Evolutionary conservation across 169 alveolate species (phyloP).

Genomic region (Eimeria necatrix): DNA sequence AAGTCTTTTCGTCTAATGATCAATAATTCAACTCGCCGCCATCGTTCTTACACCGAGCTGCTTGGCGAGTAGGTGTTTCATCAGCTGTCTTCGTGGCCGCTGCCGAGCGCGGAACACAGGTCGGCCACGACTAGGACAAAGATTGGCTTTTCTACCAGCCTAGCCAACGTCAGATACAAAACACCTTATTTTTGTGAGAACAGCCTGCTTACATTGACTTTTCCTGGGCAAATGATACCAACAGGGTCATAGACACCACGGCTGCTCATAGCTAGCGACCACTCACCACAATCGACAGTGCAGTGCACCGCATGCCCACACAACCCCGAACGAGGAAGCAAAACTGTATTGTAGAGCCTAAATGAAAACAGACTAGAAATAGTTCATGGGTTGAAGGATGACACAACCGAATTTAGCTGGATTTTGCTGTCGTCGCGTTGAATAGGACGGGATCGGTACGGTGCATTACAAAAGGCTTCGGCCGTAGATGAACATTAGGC

Average conservation of each 20-base stretch:
- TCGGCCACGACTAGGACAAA: constrained; percentile 7
- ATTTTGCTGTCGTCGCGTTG: too few species aligned
- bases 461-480: too few species aligned
- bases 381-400: too few species aligned
- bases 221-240: not conserved
- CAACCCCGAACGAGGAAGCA: constrained; percentile 21
- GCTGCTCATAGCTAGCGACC: constrained; percentile 60
- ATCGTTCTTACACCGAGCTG: not conserved
- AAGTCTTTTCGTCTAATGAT: not conserved
- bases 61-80: constrained; percentile 68
- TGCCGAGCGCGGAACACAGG: constrained; percentile 67
- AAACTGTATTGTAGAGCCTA: too few species aligned
- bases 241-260: not conserved
- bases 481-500: too few species aligned
- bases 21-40: constrained; percentile 12
- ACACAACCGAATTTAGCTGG: too few species aligned
- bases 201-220: not conserved
- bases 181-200: not conserved
- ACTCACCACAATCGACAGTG: constrained; percentile 70
- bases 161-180: not conserved
- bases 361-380: too few species aligned
- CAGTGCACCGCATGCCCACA: constrained; percentile 29
- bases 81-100: constrained; percentile 77
- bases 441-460: too few species aligned
- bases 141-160: not conserved